phyloP scores from a whole-genome alignment of 2,329 filamentous ascomycete species.

The Aspergillus sp. region DNA sequence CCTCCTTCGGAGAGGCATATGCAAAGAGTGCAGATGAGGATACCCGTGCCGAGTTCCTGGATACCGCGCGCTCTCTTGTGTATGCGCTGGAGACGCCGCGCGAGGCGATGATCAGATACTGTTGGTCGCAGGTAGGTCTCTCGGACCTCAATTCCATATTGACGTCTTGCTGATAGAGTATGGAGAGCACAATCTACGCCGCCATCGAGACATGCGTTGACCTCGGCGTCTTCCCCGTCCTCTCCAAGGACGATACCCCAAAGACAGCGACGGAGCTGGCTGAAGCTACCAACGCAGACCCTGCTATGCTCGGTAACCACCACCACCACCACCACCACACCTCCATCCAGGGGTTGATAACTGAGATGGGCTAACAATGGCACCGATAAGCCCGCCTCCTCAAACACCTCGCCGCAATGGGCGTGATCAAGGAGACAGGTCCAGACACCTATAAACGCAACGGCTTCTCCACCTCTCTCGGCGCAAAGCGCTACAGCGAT shows the following conservation, averaged over 20 bases:
- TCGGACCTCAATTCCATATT: neutral
- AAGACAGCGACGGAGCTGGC: conserved; percentile 29
- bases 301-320: conserved; percentile 25
- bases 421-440: conserved; percentile 38
- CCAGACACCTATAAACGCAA: conserved; percentile 39
- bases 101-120: conserved; percentile 54
- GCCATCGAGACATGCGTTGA: conserved; percentile 30
- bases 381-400: conserved; percentile 33
- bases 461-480: conserved; percentile 36
- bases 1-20: conserved; percentile 16
- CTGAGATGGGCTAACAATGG: neutral
- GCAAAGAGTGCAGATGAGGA: conserved; percentile 12
- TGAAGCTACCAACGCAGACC: conserved; percentile 24
- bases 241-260: conserved; percentile 28
- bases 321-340: neutral
- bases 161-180: neutral
- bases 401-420: conserved; percentile 42
- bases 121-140: conserved; percentile 47
- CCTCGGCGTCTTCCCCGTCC: conserved; percentile 27
- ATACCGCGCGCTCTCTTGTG: conserved; percentile 24
- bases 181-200: conserved; percentile 25
- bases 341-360: no score
- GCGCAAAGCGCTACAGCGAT: conserved; percentile 28
- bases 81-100: conserved; percentile 50
- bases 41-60: conserved; percentile 21